These are phyloP conservation scores for Fusarium sacchari DNA, from an alignment of 2,329 filamentous ascomycete genomes.

Conservation along the genomic window DNA sequence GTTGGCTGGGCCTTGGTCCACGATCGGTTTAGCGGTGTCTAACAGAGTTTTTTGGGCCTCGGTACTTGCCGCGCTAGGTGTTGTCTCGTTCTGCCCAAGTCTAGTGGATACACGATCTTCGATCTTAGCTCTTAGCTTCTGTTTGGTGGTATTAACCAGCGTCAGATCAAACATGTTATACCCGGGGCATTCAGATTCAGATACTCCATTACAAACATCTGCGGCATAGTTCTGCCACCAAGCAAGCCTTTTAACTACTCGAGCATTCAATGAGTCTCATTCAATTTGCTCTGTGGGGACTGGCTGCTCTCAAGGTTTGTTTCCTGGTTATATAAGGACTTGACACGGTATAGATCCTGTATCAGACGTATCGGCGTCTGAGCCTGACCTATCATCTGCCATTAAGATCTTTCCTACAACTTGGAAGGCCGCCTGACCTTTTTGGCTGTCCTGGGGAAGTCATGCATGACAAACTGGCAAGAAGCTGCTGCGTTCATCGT, in stretches of 20 bases:
- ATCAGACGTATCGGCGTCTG: too few relatives aligned
- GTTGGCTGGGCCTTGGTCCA: conserved; percentile 1
- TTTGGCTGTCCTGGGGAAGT: neutral
- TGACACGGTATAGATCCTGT: too few relatives aligned
- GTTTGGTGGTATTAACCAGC: neutral
- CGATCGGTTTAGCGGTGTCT: conserved; percentile 22
- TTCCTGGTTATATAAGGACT: too few relatives aligned
- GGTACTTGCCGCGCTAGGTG: neutral
- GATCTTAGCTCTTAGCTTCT: neutral
- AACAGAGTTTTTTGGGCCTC: neutral
- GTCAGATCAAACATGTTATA: too few relatives aligned
- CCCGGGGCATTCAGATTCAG: too few relatives aligned
- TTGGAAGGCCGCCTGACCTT: neutral
- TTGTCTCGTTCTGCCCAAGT: neutral
- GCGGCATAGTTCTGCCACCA: neutral
- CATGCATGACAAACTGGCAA: neutral
- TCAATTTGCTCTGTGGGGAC: neutral
- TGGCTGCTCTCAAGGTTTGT: too few relatives aligned
- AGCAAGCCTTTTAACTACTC: neutral
- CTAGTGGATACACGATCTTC: neutral
- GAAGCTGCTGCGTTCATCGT: neutral
- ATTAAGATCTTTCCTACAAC: neutral
- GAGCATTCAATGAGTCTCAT: neutral
- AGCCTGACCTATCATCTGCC: neutral
- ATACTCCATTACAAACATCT: too few relatives aligned